phyloP scores from a whole-genome alignment of 2,329 filamentous ascomycete species.

The Fusarium ambrosium region DNA sequence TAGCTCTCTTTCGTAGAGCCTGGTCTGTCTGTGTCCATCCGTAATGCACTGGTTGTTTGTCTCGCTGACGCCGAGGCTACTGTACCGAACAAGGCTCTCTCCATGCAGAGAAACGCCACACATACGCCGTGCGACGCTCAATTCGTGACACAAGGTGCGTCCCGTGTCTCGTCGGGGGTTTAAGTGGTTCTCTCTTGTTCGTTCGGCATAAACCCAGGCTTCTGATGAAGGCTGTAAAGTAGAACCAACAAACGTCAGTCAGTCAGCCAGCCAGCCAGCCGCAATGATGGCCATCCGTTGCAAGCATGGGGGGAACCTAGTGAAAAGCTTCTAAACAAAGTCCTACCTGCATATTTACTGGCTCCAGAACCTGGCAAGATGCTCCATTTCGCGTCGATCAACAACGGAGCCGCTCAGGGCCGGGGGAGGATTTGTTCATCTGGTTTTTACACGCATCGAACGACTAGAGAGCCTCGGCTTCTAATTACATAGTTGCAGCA shows the following conservation, averaged over 20 bases:
- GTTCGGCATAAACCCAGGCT: background rate
- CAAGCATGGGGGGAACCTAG: constrained; percentile 16
- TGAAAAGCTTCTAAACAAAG: background rate
- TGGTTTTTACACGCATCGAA: constrained; percentile 2
- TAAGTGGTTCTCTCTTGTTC: constrained; percentile 5
- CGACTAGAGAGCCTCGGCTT: constrained; percentile 1
- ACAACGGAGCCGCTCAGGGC: constrained; percentile 20
- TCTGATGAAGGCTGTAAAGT: background rate
- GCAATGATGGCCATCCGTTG: background rate
- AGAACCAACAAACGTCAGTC: background rate
- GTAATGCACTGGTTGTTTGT: background rate
- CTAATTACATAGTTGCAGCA: background rate
- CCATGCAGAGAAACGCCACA: constrained; percentile 18
- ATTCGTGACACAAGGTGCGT: constrained; percentile 18
- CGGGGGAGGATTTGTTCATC: constrained; percentile 5
- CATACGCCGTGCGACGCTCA: constrained; percentile 9
- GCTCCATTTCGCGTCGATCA: constrained; percentile 25
- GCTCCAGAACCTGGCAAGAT: constrained; percentile 8
- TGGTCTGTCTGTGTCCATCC: background rate
- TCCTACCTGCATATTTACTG: background rate
- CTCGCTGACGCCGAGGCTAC: background rate
- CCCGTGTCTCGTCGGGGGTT: constrained; percentile 13
- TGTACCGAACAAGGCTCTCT: background rate
- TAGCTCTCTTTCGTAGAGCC: background rate
- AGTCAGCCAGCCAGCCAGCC: background rate